A percentile compares a stretch with the other conserved stretches of the same genome.
phyloP scores from a whole-genome alignment of 148 eudicot species.

The Chenopodium suecicum region DNA sequence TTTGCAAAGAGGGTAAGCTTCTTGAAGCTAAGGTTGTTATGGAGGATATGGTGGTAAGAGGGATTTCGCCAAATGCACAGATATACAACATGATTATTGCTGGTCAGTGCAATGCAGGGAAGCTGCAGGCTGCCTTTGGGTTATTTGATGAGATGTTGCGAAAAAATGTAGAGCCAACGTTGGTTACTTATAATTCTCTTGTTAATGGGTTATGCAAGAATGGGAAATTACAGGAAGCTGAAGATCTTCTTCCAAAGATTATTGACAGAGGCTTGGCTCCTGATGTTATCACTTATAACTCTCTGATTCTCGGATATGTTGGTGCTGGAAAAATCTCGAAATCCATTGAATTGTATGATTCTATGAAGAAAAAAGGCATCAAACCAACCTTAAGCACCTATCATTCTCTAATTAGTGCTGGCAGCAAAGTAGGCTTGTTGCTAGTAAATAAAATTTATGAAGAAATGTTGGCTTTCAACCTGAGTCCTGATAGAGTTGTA shows the following conservation, averaged over 20 bases:
- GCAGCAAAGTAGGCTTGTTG: constrained; percentile 34
- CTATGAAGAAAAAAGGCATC: constrained; percentile 57
- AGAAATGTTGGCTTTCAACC: constrained; percentile 51
- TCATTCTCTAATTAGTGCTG: constrained; percentile 49
- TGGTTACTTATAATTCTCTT: constrained; percentile 76
- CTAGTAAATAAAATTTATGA: constrained; percentile 47
- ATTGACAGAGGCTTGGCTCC: constrained; percentile 53
- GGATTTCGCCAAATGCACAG: constrained; percentile 55
- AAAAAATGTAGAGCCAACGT: constrained; percentile 50
- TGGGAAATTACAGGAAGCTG: constrained; percentile 66
- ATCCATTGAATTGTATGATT: constrained; percentile 56
- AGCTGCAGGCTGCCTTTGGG: constrained; percentile 46
- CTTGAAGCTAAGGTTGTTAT: constrained; percentile 70
- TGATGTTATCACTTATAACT: constrained; percentile 70
- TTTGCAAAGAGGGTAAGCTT: constrained; percentile 69
- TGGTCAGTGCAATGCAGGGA: constrained; percentile 61
- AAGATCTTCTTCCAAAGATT: constrained; percentile 46
- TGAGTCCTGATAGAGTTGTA: constrained; percentile 61
- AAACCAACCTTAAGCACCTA: constrained; percentile 64
- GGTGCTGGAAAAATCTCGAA: constrained; percentile 42
- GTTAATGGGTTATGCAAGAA: constrained; percentile 66
- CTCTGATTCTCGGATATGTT: constrained; percentile 56
- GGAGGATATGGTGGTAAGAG: constrained; percentile 62
- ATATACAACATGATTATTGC: constrained; percentile 76
- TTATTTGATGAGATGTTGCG: constrained; percentile 58